Conservation (phyloP, 768 basidiomycete genomes). For the Auricularia auricula-judae region DNA sequence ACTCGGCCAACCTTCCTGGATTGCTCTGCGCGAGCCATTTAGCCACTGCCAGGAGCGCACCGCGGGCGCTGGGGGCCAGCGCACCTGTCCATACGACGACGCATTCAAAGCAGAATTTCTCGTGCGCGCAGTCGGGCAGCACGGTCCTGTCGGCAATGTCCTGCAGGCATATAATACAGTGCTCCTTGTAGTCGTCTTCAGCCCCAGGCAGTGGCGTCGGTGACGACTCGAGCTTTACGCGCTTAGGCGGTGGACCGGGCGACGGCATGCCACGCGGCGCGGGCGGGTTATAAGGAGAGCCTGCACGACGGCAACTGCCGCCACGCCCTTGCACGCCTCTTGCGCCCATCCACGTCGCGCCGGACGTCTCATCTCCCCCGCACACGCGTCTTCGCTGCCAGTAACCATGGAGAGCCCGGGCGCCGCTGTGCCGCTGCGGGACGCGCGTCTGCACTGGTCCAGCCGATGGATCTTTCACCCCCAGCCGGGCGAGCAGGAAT, state of each 20-base stretch:
- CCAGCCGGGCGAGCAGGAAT: neutral
- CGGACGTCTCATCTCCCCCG: neutral
- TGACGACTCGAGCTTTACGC: slow-evolving; percentile 23
- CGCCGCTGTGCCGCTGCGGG: neutral
- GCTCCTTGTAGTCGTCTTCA: slow-evolving; percentile 37
- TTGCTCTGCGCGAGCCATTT: slow-evolving; percentile 11
- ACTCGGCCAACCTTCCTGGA: slow-evolving; percentile 13
- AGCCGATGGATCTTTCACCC: neutral
- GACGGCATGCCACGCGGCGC: neutral
- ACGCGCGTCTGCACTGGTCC: neutral
- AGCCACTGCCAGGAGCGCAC: neutral
- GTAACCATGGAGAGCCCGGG: neutral
- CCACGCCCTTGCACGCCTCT: neutral
- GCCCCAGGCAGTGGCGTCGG: slow-evolving; percentile 13
- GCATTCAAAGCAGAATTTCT: slow-evolving; percentile 87
- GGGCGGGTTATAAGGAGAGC: neutral
- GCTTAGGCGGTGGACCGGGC: slow-evolving; percentile 25
- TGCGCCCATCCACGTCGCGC: neutral
- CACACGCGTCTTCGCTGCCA: neutral
- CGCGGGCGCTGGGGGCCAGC: slow-evolving; percentile 12
- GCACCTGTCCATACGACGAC: slow-evolving; percentile 75
- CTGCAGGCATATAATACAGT: slow-evolving; percentile 85
- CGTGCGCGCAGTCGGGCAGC: slow-evolving; percentile 74
- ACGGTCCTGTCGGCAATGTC: slow-evolving; percentile 64
- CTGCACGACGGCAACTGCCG: neutral